Evolutionary conservation across 2,329 filamentous ascomycete species (phyloP), one percentile per base, ranked within the genome.

Genomic region (Beauveria scarabaeidicola): DNA sequence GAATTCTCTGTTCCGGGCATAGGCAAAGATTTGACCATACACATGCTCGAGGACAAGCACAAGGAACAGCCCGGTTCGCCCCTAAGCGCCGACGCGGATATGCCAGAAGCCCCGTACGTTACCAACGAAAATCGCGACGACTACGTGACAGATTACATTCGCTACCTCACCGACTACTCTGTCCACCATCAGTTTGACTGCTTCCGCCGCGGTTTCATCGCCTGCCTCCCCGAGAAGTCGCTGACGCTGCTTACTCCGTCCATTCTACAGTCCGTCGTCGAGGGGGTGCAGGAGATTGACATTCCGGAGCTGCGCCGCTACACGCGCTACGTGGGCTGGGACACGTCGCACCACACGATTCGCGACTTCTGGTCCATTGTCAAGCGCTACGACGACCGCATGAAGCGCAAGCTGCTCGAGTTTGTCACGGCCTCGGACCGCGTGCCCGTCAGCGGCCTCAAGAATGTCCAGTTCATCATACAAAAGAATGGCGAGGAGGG

Each of bases 381-480:
- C 1, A 81, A 81, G 64, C 73, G 70, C 40, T 94, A 83, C 68
- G 80, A 84, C 61, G 79, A 87, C 17, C 78, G 81, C 48, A 88
- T 92, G 78, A 88, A 88, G 72, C 82, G 85, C 56, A 85, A 84
- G 66, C 75, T 99, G 38, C 79, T 99, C 36, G 91, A 97, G 70
- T 99, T 99, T 68, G 92, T 99, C 32, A 99, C 94, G 15, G 93
- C 93, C 0, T 93, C 87, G 66, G 92, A 97, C 69, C 83, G 94
- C 2, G 83, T 97, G 2, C 94, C 94, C 0, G 89, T 96, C 0
- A 91, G 90, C 21, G 94, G 94, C 3, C 85, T 92, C 68, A 82
- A 83, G 63, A 91, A 89, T 66, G 77, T 97, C 51, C 86, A 89
- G 67, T 97, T 97, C 72, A 83, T 90, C 15, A 81, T 99, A 47